These are phyloP conservation scores for Taphrina communis DNA, from an alignment of 1,139 yeast genomes.

Conservation along the genomic window DNA sequence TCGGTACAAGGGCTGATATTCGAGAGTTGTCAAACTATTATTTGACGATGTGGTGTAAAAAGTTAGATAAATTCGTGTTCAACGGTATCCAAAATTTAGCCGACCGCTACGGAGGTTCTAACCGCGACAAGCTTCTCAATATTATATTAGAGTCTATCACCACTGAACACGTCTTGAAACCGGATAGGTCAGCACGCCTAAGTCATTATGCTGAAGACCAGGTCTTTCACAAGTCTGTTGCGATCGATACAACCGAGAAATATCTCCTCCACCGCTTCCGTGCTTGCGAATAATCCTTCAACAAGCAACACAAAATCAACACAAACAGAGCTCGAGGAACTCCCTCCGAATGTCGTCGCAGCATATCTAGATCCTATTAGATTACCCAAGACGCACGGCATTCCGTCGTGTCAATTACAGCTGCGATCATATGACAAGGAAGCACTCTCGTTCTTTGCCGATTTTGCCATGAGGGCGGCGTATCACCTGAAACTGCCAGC, in stretches of 20 bases:
- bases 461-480: conserved; percentile 88
- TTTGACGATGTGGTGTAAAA: neutral
- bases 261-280: neutral
- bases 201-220: neutral
- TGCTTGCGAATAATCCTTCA: neutral
- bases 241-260: conserved; percentile 3
- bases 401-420: conserved; percentile 66
- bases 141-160: too few species aligned
- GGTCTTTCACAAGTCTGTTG: neutral
- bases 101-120: neutral
- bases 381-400: conserved; percentile 70
- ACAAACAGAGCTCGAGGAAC: conserved; percentile 41
- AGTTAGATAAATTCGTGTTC: conserved; percentile 5
- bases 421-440: conserved; percentile 75
- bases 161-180: too few species aligned
- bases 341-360: conserved; percentile 83
- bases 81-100: neutral
- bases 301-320: conserved; percentile 2
- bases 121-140: neutral
- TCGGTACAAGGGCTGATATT: neutral
- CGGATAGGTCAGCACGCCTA: too few species aligned
- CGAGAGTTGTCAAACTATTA: neutral
- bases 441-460: conserved; percentile 75
- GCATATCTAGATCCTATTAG: conserved; percentile 81
- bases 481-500: conserved; percentile 87